A percentile compares a stretch with the other conserved stretches of the same genome.
These are phyloP conservation scores for Penicillium sp. DNA, from an alignment of 2,329 filamentous ascomycete genomes.

Conservation along the genomic window DNA sequence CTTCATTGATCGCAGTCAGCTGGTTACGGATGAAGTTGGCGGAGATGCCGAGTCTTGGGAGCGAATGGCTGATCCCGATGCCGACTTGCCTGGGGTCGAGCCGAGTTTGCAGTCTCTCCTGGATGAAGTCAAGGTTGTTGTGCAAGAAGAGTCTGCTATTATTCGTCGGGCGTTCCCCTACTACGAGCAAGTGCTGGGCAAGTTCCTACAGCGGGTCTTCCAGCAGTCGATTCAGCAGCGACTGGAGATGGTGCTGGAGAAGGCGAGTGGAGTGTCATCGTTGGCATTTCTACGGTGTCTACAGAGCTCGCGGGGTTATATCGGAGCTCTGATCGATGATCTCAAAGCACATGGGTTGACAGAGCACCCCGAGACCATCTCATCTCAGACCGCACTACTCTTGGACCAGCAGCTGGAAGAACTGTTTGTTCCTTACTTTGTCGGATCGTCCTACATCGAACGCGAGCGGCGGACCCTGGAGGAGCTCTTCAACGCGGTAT, in stretches of 20 bases:
- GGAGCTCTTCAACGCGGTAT: conserved; percentile 83
- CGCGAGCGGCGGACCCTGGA: conserved; percentile 70
- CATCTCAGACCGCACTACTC: conserved; percentile 75
- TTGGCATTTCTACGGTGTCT: conserved; percentile 88
- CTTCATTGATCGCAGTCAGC: conserved; percentile 93
- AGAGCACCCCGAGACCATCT: conserved; percentile 90
- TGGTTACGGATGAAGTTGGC: conserved; percentile 81
- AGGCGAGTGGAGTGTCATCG: conserved; percentile 88
- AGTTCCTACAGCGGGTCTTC: conserved; percentile 94
- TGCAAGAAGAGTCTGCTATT: conserved; percentile 95
- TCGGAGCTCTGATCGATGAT: conserved; percentile 85
- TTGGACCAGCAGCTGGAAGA: conserved; percentile 72
- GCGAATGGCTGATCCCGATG: conserved; percentile 88
- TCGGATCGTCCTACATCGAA: conserved; percentile 68
- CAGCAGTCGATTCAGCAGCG: conserved; percentile 98
- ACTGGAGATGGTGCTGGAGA: conserved; percentile 92
- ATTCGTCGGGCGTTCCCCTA: conserved; percentile 97
- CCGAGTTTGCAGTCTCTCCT: conserved; percentile 88
- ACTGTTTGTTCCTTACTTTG: conserved; percentile 68
- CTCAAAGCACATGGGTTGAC: conserved; percentile 92
- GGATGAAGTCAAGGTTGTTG: conserved; percentile 92
- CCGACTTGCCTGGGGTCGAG: conserved; percentile 88
- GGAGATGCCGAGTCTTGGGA: conserved; percentile 76
- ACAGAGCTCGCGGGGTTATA: conserved; percentile 88
- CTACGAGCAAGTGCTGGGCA: conserved; percentile 89